Conservation (phyloP, 2,329 filamentous ascomycete species). For the Ceratocystis smalleyi region DNA sequence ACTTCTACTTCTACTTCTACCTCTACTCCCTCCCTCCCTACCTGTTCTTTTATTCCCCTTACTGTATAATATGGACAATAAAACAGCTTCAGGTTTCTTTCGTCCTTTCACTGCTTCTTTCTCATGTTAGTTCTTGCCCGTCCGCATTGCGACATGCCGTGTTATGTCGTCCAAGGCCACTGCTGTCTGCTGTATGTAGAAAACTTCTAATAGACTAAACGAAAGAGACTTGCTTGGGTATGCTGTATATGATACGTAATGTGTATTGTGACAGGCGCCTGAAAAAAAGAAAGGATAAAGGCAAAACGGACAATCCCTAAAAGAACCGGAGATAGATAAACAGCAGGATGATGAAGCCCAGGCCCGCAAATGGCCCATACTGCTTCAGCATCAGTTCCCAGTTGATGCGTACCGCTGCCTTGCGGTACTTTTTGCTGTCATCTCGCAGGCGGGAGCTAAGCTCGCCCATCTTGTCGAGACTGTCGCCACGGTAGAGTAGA, state of each 20-base stretch:
- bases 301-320: constrained; percentile 26
- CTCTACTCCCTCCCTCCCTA: background rate
- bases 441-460: constrained; percentile 75
- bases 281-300: background rate
- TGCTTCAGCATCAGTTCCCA: constrained; percentile 95
- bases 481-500: constrained; percentile 84
- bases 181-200: too few species aligned
- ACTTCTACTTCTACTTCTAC: background rate
- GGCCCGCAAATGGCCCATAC: constrained; percentile 77
- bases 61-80: constrained; percentile 4
- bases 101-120: too few species aligned
- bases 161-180: too few species aligned
- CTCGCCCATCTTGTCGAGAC: constrained; percentile 91
- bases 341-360: constrained; percentile 68
- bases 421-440: constrained; percentile 86
- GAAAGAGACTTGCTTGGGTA: too few species aligned
- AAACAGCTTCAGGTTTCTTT: background rate
- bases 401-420: constrained; percentile 87
- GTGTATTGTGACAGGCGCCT: background rate
- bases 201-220: too few species aligned
- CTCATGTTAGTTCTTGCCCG: too few species aligned
- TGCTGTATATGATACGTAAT: background rate
- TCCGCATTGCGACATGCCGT: background rate
- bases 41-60: background rate
- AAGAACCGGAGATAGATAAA: constrained; percentile 93